phyloP scores from a whole-genome alignment of 1,284 basidiomycete genomes.

The Leccinum griseonigrum region DNA sequence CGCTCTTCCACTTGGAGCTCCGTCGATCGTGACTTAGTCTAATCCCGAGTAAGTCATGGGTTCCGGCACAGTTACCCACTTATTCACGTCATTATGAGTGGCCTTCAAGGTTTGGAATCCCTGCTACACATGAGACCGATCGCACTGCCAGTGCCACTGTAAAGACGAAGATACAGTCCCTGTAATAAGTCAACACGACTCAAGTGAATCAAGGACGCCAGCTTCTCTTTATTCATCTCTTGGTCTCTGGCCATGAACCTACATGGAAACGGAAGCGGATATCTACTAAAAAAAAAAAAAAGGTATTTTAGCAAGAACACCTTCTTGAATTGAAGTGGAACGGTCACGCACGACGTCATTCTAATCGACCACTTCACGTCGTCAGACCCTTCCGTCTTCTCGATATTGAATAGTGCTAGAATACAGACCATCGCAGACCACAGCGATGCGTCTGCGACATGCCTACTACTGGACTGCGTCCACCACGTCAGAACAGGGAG shows the following conservation, averaged over 20 bases:
- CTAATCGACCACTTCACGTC: neutral
- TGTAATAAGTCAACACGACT: no score
- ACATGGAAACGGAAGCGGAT: neutral
- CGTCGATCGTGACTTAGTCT: no score
- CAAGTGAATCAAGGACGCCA: no score
- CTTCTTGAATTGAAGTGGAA: neutral
- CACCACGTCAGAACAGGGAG: neutral
- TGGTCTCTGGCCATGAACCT: neutral
- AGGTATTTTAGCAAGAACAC: neutral
- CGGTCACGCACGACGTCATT: neutral
- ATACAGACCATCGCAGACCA: neutral
- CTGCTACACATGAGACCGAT: no score
- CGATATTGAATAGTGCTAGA: neutral
- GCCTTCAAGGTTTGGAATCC: no score
- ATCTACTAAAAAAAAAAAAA: neutral
- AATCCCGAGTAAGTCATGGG: no score
- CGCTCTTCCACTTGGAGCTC: no score
- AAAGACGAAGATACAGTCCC: no score
- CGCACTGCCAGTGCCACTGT: no score
- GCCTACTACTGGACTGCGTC: neutral
- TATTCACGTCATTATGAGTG: no score
- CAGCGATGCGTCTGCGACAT: neutral
- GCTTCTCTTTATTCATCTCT: no score
- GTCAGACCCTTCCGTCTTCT: neutral
- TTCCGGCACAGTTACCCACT: no score